A percentile compares a stretch with the other conserved stretches of the same genome.
Conservation (phyloP, 441 rosid genomes). For the Gossypium lobatum region DNA sequence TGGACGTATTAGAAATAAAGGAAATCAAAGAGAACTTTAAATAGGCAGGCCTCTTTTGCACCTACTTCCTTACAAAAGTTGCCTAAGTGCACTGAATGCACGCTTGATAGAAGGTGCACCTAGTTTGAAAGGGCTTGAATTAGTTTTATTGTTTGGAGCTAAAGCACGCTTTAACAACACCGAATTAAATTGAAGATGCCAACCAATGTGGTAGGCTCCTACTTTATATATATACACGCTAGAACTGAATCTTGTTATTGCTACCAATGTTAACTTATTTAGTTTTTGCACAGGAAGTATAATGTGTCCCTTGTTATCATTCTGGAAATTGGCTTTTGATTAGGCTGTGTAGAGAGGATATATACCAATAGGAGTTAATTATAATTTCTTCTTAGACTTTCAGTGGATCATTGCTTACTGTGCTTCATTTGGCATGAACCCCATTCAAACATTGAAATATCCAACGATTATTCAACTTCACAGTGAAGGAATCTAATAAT, state of each 20-base stretch:
- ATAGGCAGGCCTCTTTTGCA: background rate
- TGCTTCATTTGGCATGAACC: background rate
- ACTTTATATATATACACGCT: background rate
- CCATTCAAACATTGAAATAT: background rate
- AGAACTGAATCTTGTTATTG: background rate
- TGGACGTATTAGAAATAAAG: background rate
- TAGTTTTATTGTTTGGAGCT: background rate
- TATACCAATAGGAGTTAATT: background rate
- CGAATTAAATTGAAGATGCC: background rate
- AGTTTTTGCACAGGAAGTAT: background rate
- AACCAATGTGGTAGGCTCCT: background rate
- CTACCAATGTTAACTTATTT: background rate
- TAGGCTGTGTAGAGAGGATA: background rate
- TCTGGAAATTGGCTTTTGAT: background rate
- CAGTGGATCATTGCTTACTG: background rate
- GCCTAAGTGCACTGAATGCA: background rate
- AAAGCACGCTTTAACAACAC: background rate
- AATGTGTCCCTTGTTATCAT: background rate
- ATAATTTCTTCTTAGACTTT: background rate
- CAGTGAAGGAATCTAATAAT: background rate
- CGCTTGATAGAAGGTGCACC: background rate
- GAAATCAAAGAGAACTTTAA: background rate
- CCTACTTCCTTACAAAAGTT: background rate
- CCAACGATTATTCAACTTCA: background rate
- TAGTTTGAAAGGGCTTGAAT: background rate